Evolutionary conservation across 2,329 filamentous ascomycete species (phyloP).

Genomic region (Zasmidium angulare): DNA sequence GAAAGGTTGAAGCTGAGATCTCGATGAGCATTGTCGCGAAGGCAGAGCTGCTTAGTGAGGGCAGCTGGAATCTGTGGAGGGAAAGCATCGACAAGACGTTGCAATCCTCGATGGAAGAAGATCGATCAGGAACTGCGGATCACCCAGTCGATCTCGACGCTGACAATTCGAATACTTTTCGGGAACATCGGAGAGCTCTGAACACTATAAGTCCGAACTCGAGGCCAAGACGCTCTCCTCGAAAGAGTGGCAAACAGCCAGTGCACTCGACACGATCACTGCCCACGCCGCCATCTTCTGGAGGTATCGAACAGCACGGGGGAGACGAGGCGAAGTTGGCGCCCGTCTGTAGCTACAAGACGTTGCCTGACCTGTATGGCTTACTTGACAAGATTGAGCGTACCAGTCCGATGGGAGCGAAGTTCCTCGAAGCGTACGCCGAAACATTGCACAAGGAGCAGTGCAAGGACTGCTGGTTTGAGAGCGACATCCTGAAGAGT

Average conservation of each 20-base stretch:
- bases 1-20: constrained; percentile 14
- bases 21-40: constrained; percentile 18
- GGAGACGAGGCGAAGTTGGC: neutral
- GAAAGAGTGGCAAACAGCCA: constrained; percentile 6
- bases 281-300: constrained; percentile 3
- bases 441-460: constrained; percentile 17
- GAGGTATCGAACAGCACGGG: neutral
- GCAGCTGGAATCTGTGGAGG: constrained; percentile 17
- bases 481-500: constrained; percentile 6
- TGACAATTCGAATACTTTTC: neutral
- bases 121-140: neutral
- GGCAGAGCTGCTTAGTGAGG: constrained; percentile 17
- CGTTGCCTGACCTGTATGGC: constrained; percentile 20
- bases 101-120: neutral
- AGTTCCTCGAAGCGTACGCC: constrained; percentile 24
- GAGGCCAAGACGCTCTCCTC: constrained; percentile 6
- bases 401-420: constrained; percentile 18
- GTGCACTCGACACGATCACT: neutral
- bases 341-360: constrained; percentile 10
- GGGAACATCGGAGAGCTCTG: constrained; percentile 1
- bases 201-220: constrained; percentile 10
- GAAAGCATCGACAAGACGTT: neutral
- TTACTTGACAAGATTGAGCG: constrained; percentile 25
- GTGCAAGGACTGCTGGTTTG: constrained; percentile 23
- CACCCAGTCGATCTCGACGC: neutral